These are phyloP conservation scores for Brettanomyces nanus DNA, from an alignment of 805 yeast genomes.

Conservation along the genomic window DNA sequence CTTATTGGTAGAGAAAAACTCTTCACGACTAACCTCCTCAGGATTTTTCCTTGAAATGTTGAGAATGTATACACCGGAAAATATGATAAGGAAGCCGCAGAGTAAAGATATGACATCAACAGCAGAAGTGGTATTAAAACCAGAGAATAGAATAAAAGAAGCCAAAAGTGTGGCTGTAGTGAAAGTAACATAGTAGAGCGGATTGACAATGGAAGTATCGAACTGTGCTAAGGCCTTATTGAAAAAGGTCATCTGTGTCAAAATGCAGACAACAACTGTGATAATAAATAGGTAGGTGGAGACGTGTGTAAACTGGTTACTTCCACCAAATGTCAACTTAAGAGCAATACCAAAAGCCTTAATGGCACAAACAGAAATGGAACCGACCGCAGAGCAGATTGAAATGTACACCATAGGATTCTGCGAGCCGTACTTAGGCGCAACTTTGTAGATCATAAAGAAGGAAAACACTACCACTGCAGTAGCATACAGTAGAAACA, in stretches of 20 bases:
- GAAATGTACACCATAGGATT: conserved; percentile 87
- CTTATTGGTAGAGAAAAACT: conserved; percentile 34
- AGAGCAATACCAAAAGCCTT: conserved; percentile 91
- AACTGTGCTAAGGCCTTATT: conserved; percentile 90
- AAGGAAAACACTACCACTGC: conserved; percentile 59
- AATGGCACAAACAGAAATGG: conserved; percentile 84
- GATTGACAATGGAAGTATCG: conserved; percentile 88
- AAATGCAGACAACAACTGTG: conserved; percentile 72
- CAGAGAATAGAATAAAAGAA: conserved; percentile 76
- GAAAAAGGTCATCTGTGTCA: conserved; percentile 90
- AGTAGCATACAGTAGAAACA: conserved; percentile 58
- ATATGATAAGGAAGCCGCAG: conserved; percentile 80
- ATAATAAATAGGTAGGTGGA: conserved; percentile 75
- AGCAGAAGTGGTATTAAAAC: conserved; percentile 76
- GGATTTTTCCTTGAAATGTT: conserved; percentile 67
- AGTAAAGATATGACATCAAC: conserved; percentile 74
- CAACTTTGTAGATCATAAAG: conserved; percentile 76
- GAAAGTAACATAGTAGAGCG: conserved; percentile 83
- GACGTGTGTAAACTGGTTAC: conserved; percentile 78
- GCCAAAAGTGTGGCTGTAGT: conserved; percentile 84
- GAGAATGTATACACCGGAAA: conserved; percentile 77
- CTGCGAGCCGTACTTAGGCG: conserved; percentile 69
- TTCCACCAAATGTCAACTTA: conserved; percentile 75
- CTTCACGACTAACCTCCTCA: conserved; percentile 31
- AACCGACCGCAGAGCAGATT: conserved; percentile 84